phyloP scores from a whole-genome alignment of 2,329 filamentous ascomycete genomes.

The Aschersonia sp. region DNA sequence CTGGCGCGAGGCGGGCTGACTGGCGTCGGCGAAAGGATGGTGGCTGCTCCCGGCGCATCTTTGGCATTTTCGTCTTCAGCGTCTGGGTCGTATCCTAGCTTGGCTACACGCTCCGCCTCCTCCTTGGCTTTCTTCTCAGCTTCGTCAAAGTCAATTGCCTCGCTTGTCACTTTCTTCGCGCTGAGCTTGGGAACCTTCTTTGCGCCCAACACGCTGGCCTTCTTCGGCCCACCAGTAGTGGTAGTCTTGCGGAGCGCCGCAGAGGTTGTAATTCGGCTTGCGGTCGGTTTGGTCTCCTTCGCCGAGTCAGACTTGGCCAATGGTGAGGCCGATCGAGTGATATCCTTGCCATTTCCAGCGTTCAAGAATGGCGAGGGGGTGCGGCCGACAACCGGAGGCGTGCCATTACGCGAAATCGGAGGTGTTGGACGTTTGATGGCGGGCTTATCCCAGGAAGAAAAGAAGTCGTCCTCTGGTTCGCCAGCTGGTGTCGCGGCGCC shows the following conservation, averaged over 20 bases:
- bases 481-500: conserved; percentile 63
- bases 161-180: conserved; percentile 74
- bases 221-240: conserved; percentile 51
- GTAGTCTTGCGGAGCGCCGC: conserved; percentile 69
- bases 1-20: conserved; percentile 47
- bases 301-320: conserved; percentile 47
- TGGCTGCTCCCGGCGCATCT: conserved; percentile 37
- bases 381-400: conserved; percentile 66
- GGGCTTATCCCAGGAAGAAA: conserved; percentile 97
- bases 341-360: conserved; percentile 51
- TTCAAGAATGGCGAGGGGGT: conserved; percentile 85
- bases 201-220: conserved; percentile 70
- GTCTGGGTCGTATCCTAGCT: conserved; percentile 88
- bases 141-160: conserved; percentile 88
- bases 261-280: conserved; percentile 62
- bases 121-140: conserved; percentile 95
- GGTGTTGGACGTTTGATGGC: conserved; percentile 93
- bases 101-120: conserved; percentile 89
- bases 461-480: conserved; percentile 90
- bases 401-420: conserved; percentile 77
- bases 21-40: conserved; percentile 60
- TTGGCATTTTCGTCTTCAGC: conserved; percentile 50
- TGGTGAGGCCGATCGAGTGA: conserved; percentile 69
- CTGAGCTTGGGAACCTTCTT: conserved; percentile 80
- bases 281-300: conserved; percentile 41